phyloP scores from a whole-genome alignment of 495 filamentous ascomycete genomes.

The Coniosporium apollinis region DNA sequence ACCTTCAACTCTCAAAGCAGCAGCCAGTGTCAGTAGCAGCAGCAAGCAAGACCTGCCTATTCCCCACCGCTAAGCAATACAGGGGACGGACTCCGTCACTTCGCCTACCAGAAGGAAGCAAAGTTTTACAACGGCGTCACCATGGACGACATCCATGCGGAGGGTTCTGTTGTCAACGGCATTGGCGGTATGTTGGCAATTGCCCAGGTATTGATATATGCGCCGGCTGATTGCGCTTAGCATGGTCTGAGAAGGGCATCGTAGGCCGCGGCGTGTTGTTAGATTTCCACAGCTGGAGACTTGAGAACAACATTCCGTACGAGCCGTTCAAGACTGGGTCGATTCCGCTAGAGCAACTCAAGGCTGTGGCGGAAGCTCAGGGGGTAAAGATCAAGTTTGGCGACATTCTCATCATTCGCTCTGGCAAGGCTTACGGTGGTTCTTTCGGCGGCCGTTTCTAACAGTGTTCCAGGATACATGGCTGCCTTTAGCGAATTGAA shows the following conservation, averaged over 20 bases:
- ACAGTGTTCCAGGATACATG: slow-evolving; percentile 26
- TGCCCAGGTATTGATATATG: neutral
- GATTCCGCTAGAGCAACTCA: slow-evolving; percentile 30
- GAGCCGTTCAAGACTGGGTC: slow-evolving; percentile 25
- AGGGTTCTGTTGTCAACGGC: slow-evolving; percentile 24
- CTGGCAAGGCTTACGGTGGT: slow-evolving; percentile 13
- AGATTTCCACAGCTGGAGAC: slow-evolving; percentile 23
- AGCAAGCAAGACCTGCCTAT: neutral
- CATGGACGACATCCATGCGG: slow-evolving; percentile 33
- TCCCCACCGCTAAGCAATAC: neutral
- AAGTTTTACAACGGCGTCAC: slow-evolving; percentile 47
- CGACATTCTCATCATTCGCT: slow-evolving; percentile 38
- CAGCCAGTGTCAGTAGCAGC: slow-evolving; percentile 13
- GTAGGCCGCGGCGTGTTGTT: slow-evolving; percentile 33
- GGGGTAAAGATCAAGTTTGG: slow-evolving; percentile 34
- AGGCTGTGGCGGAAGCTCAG: slow-evolving; percentile 29
- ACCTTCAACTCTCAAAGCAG: slow-evolving; percentile 23
- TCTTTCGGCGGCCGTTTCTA: neutral
- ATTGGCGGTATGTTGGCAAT: slow-evolving; percentile 35
- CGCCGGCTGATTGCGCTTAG: slow-evolving; percentile 13
- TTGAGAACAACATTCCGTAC: slow-evolving; percentile 15
- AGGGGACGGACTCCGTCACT: slow-evolving; percentile 17
- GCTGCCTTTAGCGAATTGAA: slow-evolving; percentile 17
- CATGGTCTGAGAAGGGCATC: slow-evolving; percentile 26
- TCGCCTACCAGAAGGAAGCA: slow-evolving; percentile 19